Evolutionary conservation across 2,329 filamentous ascomycete genomes (phyloP), one percentile per base, ranked within the genome.

Genomic region (Lachnellula subtilissima): DNA sequence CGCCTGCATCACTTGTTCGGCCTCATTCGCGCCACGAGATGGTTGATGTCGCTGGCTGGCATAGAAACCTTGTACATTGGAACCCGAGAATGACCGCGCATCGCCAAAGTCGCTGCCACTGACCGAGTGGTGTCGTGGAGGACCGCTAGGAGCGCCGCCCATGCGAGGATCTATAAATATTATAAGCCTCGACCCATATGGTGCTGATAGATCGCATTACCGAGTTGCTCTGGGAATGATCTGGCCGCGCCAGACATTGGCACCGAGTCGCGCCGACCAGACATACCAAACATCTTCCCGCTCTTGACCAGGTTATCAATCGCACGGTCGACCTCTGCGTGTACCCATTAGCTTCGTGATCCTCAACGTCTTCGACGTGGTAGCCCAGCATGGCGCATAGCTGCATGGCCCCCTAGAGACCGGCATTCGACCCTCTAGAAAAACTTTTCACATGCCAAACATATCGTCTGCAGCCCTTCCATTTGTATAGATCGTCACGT

Each of bases 1-100:
- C 70, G 91, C 92, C 85, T 97, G 94, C 82, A 96, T 90, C 85
- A 97, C 91, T 78, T 97, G 92, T 78, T 97, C 94, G 74, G 91
- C 90, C 79, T 97, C 94, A 80, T 82, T 86, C 70, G 83, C 84
- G 82, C 92, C 76, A 82, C 91, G 77, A 80, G 91, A 79, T 80
- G 83, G 84, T 76, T 93, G 91, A 76, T 95, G 94, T 71, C 93
- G 89, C 78, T 97, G 94, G 67, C 85, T 86, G 71, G 91, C 90
- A 75, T 97, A 97, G 75, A 93, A 97, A 73, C 88, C 93, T 75
- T 97, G 93, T 57, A 94, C 81, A 73, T 94, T 92, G 63, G 88
- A 85, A 56, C 82, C 81, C 61, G 86, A 83, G 71, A 88, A 87
- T 61, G 88, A 83, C 59, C 89, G 85, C 65, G 85, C 84, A 70